Evolutionary conservation across 768 basidiomycete genomes (phyloP).

Genomic region (Trametopsis cervina): DNA sequence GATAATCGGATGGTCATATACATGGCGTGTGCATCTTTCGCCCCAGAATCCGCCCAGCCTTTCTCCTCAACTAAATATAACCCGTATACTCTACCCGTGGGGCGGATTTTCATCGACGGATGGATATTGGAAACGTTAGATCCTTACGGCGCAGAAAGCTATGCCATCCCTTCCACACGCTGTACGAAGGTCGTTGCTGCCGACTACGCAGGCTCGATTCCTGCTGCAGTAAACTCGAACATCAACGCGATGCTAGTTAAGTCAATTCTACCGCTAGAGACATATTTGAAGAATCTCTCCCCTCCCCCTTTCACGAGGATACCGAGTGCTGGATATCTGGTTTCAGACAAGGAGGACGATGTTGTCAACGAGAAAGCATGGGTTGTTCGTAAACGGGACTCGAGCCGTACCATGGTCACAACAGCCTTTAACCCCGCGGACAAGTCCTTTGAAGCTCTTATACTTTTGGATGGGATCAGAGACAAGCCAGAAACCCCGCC

Average conservation of each 20-base stretch:
- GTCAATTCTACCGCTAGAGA: slow-evolving; percentile 67
- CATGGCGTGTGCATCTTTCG: slow-evolving; percentile 78
- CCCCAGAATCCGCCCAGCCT: slow-evolving; percentile 47
- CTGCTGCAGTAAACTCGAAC: slow-evolving; percentile 77
- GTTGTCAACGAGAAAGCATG: slow-evolving; percentile 42
- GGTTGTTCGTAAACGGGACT: slow-evolving; percentile 56
- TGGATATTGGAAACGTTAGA: slow-evolving; percentile 97
- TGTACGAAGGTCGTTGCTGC: slow-evolving; percentile 81
- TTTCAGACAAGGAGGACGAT: slow-evolving; percentile 46
- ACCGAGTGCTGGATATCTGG: slow-evolving; percentile 57
- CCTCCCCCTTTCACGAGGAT: slow-evolving; percentile 62
- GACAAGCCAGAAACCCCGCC: slow-evolving; percentile 21
- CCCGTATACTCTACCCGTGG: slow-evolving; percentile 63
- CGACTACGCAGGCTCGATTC: slow-evolving; percentile 83
- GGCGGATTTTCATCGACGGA: slow-evolving; percentile 80
- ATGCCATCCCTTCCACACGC: slow-evolving; percentile 87
- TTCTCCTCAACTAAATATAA: slow-evolving; percentile 72
- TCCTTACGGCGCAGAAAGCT: slow-evolving; percentile 90
- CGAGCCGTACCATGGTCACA: slow-evolving; percentile 47
- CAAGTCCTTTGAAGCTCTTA: slow-evolving; percentile 42
- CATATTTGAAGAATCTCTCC: slow-evolving; percentile 57
- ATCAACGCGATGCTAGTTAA: slow-evolving; percentile 75
- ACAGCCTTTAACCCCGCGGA: slow-evolving; percentile 46
- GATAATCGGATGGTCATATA: slow-evolving; percentile 61
- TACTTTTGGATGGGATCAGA: slow-evolving; percentile 36